Evolutionary conservation across 345 rosid species (phyloP).

Genomic region (Lepidium aucheri): DNA sequence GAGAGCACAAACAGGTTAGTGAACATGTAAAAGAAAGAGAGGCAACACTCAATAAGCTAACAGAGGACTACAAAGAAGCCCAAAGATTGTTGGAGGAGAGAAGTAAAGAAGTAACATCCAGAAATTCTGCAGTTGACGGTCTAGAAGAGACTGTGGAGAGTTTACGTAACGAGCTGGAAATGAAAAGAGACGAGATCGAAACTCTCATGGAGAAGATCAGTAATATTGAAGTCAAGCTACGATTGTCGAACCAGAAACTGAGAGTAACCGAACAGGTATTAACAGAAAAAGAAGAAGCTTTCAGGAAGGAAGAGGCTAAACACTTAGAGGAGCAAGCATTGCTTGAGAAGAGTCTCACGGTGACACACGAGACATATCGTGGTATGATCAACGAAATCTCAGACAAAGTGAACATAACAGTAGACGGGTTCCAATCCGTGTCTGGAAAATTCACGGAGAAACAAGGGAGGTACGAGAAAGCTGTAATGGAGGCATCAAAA

Average conservation of each 20-base stretch:
- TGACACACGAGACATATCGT: slow-evolving; percentile 34
- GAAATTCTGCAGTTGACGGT: slow-evolving; percentile 41
- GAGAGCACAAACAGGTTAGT: slow-evolving; percentile 39
- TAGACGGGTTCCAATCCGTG: slow-evolving; percentile 36
- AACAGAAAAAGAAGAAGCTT: slow-evolving; percentile 67
- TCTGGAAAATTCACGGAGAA: slow-evolving; percentile 37
- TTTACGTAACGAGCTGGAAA: slow-evolving; percentile 66
- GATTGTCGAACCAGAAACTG: slow-evolving; percentile 89
- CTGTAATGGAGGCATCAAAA: slow-evolving; percentile 32
- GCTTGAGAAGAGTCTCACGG: slow-evolving; percentile 51
- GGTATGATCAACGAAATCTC: slow-evolving; percentile 44
- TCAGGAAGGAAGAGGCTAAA: slow-evolving; percentile 53
- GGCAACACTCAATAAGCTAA: slow-evolving; percentile 23
- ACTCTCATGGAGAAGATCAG: slow-evolving; percentile 46
- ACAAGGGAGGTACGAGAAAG: slow-evolving; percentile 28
- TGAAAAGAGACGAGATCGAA: slow-evolving; percentile 63
- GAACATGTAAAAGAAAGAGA: slow-evolving; percentile 29
- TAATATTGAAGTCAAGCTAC: slow-evolving; percentile 71
- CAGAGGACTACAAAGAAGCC: slow-evolving; percentile 31
- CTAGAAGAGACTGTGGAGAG: slow-evolving; percentile 61
- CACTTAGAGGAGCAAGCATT: slow-evolving; percentile 49
- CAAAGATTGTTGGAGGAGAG: slow-evolving; percentile 40
- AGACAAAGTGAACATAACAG: slow-evolving; percentile 31
- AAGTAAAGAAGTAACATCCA: slow-evolving; percentile 27
- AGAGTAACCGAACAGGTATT: slow-evolving; percentile 87